phyloP scores from a whole-genome alignment of 2,329 filamentous ascomycete species.

The Stemphylium beticola region DNA sequence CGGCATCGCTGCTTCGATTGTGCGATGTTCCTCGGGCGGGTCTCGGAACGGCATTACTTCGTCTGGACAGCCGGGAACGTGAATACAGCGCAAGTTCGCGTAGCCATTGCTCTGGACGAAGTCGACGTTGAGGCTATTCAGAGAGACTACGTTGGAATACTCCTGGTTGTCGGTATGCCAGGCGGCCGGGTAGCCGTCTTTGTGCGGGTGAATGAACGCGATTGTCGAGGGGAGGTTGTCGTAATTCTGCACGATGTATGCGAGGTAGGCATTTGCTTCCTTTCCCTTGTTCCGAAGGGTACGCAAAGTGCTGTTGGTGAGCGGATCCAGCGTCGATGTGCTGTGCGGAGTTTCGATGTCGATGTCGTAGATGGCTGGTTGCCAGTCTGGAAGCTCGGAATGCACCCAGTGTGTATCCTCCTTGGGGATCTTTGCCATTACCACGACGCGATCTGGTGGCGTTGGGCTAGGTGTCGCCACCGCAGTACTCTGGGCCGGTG shows the following conservation, averaged over 20 bases:
- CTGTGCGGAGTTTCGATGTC: constrained; percentile 22
- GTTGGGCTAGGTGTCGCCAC: constrained; percentile 12
- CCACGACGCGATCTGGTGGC: constrained; percentile 23
- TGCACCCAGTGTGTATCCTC: constrained; percentile 32
- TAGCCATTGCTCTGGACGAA: constrained; percentile 50
- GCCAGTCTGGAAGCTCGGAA: constrained; percentile 37
- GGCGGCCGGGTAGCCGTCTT: constrained; percentile 20
- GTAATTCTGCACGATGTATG: constrained; percentile 35
- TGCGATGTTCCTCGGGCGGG: constrained; percentile 18
- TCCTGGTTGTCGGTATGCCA: constrained; percentile 17
- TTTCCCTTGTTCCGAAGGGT: constrained; percentile 30
- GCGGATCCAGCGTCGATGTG: constrained; percentile 21
- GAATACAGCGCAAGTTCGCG: constrained; percentile 50
- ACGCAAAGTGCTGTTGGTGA: constrained; percentile 23
- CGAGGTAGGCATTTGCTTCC: constrained; percentile 33
- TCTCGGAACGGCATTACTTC: constrained; percentile 47
- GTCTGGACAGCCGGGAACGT: constrained; percentile 49
- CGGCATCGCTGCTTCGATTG: constrained; percentile 21
- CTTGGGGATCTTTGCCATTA: constrained; percentile 23
- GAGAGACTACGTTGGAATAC: constrained; percentile 8
- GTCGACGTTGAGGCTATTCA: constrained; percentile 40
- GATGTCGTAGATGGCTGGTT: constrained; percentile 52
- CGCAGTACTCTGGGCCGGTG: constrained; percentile 9
- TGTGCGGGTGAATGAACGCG: constrained; percentile 27
- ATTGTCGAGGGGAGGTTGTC: constrained; percentile 25